These are phyloP conservation scores for Daldinia grandis DNA, from an alignment of 495 filamentous ascomycete species.

Conservation along the genomic window DNA sequence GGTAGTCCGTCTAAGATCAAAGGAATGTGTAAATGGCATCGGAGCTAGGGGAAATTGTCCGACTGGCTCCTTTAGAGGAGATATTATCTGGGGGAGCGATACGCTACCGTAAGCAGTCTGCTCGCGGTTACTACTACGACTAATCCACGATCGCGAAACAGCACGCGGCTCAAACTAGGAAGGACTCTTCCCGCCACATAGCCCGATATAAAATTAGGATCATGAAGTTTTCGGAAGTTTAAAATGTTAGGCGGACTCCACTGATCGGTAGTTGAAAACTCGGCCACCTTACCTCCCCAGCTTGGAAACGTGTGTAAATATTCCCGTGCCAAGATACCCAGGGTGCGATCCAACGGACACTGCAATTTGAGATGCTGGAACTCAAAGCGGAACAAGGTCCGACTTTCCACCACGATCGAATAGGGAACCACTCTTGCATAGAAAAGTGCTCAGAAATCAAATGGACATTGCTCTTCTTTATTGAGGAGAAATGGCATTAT, in stretches of 20 bases:
- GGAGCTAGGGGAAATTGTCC: constrained; percentile 25
- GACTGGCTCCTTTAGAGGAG: constrained; percentile 26
- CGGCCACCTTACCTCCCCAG: constrained; percentile 18
- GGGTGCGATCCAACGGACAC: constrained; percentile 37
- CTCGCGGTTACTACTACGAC: constrained; percentile 21
- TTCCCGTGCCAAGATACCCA: constrained; percentile 40
- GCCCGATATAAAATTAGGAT: constrained; percentile 13
- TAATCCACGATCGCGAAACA: constrained; percentile 4
- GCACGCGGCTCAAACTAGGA: constrained; percentile 25
- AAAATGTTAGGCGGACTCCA: constrained; percentile 21
- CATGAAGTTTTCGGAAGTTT: constrained; percentile 9
- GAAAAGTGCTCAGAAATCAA: neutral
- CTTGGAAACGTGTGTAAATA: constrained; percentile 26
- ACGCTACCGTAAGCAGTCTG: constrained; percentile 21
- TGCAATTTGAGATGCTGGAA: constrained; percentile 35
- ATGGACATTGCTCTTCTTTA: neutral
- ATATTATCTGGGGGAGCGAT: neutral
- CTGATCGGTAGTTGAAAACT: constrained; percentile 35
- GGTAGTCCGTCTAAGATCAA: neutral
- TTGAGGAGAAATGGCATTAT: constrained; percentile 16
- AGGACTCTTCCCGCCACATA: constrained; percentile 12
- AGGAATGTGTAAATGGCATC: constrained; percentile 11
- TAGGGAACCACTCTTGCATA: constrained; percentile 1
- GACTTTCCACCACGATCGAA: constrained; percentile 37
- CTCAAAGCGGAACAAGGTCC: constrained; percentile 37